Conservation (phyloP, 139 green algal species). For the Cymbomonas tetramitiformis region DNA sequence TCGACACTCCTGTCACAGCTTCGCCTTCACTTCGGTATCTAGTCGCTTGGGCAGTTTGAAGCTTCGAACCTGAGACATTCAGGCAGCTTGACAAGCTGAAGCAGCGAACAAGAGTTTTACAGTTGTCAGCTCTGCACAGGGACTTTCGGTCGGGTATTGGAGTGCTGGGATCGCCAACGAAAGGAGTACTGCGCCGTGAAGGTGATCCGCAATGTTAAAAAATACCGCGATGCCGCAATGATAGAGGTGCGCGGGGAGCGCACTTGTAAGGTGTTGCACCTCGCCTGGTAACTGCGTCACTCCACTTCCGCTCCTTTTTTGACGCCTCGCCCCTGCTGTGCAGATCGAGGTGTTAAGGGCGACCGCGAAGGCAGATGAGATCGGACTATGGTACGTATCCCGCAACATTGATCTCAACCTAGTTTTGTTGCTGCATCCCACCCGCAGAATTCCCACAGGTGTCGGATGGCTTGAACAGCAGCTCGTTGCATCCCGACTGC, state of each 20-base stretch:
- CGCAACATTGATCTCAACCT: no score
- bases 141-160: conserved; percentile 84
- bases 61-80: background rate
- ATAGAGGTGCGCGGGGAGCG: no score
- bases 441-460: no score
- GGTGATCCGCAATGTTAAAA: conserved; percentile 85
- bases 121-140: conserved; percentile 37
- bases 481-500: no score
- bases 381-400: no score
- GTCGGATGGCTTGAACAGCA: conserved; percentile 2
- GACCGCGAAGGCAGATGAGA: conserved; percentile 46
- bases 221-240: conserved; percentile 93
- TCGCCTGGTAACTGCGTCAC: no score
- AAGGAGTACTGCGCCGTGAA: conserved; percentile 63
- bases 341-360: conserved; percentile 70
- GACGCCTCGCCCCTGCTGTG: no score
- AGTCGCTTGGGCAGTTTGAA: background rate
- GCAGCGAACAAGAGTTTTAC: background rate
- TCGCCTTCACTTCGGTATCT: background rate
- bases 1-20: background rate
- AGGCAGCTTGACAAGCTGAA: background rate
- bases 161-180: conserved; percentile 88
- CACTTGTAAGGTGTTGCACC: no score
- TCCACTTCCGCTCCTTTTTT: no score
- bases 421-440: no score